Conservation (phyloP, 805 yeast species). For the Suhomyces sp. region DNA sequence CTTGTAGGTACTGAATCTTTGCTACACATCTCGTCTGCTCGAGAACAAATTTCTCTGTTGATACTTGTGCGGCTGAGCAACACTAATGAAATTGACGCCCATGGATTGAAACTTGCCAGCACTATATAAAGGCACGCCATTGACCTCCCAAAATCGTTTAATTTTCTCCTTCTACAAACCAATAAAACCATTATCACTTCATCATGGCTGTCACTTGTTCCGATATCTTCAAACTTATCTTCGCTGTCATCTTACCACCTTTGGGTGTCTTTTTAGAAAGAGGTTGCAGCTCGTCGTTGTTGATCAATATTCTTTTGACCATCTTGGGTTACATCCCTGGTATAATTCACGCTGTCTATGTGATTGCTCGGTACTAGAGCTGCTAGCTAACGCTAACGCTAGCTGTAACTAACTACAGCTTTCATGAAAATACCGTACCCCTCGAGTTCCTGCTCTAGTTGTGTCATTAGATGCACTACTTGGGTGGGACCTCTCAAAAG, state of each 20-base stretch:
- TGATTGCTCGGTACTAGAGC: slow-evolving; percentile 43
- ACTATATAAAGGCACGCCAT: no score
- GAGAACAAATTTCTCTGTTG: no score
- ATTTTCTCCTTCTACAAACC: neutral
- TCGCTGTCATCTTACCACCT: slow-evolving; percentile 57
- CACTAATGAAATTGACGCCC: neutral
- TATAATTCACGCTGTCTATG: slow-evolving; percentile 61
- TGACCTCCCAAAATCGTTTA: no score
- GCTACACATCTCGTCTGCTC: no score
- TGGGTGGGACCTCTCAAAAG: no score
- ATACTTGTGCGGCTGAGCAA: slow-evolving; percentile 5
- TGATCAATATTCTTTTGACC: slow-evolving; percentile 64
- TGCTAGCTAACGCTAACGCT: no score
- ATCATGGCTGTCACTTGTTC: slow-evolving; percentile 51
- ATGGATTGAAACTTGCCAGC: no score
- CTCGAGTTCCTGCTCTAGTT: no score
- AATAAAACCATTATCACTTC: neutral
- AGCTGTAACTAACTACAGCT: no score
- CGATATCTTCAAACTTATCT: slow-evolving; percentile 51
- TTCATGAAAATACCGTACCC: no score
- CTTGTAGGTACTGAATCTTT: no score
- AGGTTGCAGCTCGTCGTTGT: slow-evolving; percentile 48
- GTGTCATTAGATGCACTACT: no score
- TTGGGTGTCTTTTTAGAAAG: slow-evolving; percentile 61
- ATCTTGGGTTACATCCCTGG: slow-evolving; percentile 78